Evolutionary conservation across 108 stramenopile genomes (phyloP).

Genomic region (Pseudonitzschia delicatissima): DNA sequence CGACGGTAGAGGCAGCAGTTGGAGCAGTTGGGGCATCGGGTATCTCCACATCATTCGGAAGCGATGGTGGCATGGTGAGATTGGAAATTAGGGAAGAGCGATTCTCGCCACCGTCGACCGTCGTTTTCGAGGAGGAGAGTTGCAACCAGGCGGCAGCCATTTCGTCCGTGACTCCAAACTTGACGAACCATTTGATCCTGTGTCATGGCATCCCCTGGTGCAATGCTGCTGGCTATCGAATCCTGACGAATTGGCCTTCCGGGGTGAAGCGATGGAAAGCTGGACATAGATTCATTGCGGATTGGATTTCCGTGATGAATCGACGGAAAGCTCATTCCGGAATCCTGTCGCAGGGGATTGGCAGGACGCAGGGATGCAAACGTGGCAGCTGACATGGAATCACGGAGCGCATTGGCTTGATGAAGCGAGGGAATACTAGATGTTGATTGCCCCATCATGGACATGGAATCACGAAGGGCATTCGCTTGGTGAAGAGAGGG

Average conservation of each 20-base stretch:
- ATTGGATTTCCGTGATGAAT: conserved; percentile 28
- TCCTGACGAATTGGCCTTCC: conserved; percentile 28
- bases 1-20: background rate
- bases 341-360: conserved; percentile 18
- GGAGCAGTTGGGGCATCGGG: background rate
- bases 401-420: conserved; percentile 21
- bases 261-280: conserved; percentile 37
- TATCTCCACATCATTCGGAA: background rate
- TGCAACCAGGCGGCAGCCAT: conserved; percentile 16
- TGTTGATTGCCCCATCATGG: conserved; percentile 22
- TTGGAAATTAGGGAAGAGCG: background rate
- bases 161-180: conserved; percentile 2
- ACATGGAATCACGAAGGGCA: conserved; percentile 21
- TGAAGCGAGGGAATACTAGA: conserved; percentile 37
- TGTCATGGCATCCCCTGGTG: background rate
- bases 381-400: conserved; percentile 25
- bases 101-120: background rate
- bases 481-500: conserved; percentile 32
- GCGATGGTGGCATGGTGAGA: too few species aligned
- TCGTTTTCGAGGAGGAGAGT: background rate
- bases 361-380: conserved; percentile 28
- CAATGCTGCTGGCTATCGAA: conserved; percentile 28
- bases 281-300: conserved; percentile 33
- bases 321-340: conserved; percentile 22
- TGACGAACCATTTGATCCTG: background rate